phyloP scores from a whole-genome alignment of 768 basidiomycete species.

The Naganishia randhawae region DNA sequence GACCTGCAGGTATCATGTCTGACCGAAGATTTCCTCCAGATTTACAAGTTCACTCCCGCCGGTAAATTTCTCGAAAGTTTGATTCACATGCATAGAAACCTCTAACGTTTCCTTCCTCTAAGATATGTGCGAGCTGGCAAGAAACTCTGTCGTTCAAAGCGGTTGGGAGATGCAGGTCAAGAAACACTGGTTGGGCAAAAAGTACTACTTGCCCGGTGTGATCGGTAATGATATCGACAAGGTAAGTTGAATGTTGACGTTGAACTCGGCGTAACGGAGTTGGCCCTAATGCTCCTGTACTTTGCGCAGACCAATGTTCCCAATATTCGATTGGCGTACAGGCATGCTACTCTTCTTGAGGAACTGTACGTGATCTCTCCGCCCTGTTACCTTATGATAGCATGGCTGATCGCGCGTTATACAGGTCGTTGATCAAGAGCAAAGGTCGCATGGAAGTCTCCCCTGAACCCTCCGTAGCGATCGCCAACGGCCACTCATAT shows the following conservation, averaged over 20 bases:
- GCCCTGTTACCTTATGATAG: background rate
- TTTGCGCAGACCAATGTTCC: conserved; percentile 86
- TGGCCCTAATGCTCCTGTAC: background rate
- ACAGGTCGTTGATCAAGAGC: conserved; percentile 28
- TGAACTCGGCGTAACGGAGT: background rate
- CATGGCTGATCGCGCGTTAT: background rate
- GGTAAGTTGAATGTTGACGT: conserved; percentile 53
- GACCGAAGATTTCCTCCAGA: conserved; percentile 56
- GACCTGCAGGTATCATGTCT: background rate
- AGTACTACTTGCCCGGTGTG: conserved; percentile 90
- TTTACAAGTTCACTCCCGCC: conserved; percentile 83
- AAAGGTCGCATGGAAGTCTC: conserved; percentile 26
- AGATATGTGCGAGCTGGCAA: conserved; percentile 86
- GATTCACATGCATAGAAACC: background rate
- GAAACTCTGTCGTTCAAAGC: conserved; percentile 92
- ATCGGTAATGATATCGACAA: conserved; percentile 95
- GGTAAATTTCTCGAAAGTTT: conserved; percentile 30
- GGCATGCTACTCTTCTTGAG: conserved; percentile 81
- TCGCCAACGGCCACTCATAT: conserved; percentile 14
- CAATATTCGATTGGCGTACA: conserved; percentile 78
- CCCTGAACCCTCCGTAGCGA: conserved; percentile 11
- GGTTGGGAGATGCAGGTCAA: conserved; percentile 99
- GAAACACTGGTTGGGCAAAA: conserved; percentile 69
- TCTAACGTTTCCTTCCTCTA: background rate
- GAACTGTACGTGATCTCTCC: conserved; percentile 58